A percentile compares a stretch with the other conserved stretches of the same genome.
phyloP scores from a whole-genome alignment of 2,329 filamentous ascomycete genomes.

The Fusarium sp. region DNA sequence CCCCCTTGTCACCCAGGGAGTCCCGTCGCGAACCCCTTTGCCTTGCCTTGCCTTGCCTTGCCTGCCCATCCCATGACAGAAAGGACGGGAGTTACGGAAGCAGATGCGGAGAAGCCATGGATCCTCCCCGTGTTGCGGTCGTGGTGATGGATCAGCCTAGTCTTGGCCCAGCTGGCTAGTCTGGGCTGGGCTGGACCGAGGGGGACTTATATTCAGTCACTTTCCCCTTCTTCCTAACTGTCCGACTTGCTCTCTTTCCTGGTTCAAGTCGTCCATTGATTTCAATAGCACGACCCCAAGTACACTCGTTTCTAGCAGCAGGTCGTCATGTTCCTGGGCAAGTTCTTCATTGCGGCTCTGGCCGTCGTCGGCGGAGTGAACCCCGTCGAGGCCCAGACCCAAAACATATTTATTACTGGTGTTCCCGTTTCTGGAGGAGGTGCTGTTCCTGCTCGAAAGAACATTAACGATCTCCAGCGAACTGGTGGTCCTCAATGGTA shows the following conservation, averaged over 20 bases:
- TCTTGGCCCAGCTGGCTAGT: constrained; percentile 24
- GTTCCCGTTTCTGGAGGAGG: constrained; percentile 50
- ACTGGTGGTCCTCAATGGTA: constrained; percentile 56
- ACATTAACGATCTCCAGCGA: constrained; percentile 57
- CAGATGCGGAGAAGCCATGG: constrained; percentile 31
- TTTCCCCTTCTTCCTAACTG: constrained; percentile 25
- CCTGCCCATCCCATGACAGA: constrained; percentile 26
- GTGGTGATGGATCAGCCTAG: neutral
- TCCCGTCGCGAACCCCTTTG: constrained; percentile 35
- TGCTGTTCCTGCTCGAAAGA: constrained; percentile 54
- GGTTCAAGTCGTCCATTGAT: constrained; percentile 35
- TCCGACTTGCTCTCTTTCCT: constrained; percentile 17
- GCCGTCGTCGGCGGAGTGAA: constrained; percentile 39
- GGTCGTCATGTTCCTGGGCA: constrained; percentile 36
- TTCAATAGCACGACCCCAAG: constrained; percentile 28
- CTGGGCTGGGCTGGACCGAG: no score
- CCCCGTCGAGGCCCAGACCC: constrained; percentile 39
- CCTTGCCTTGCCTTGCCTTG: neutral
- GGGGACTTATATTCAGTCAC: constrained; percentile 26
- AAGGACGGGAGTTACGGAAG: constrained; percentile 31
- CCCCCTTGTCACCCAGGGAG: constrained; percentile 37
- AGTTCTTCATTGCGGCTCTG: constrained; percentile 37
- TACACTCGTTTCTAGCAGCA: constrained; percentile 27
- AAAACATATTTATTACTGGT: constrained; percentile 50
- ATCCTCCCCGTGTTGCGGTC: constrained; percentile 18